phyloP scores from a whole-genome alignment of 441 rosid species.

The Brassica balearica region DNA sequence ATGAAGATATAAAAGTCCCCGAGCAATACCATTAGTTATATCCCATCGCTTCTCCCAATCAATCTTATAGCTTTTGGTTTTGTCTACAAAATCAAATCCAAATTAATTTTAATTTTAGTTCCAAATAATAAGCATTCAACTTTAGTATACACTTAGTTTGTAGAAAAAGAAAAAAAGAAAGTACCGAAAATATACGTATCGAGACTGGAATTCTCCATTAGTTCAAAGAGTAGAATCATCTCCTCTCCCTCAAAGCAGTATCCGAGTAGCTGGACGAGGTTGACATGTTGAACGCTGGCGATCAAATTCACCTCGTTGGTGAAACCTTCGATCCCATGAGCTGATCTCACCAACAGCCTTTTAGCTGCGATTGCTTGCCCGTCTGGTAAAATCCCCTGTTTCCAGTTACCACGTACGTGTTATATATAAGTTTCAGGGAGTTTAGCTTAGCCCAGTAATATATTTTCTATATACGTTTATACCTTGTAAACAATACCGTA shows the following conservation, averaged over 20 bases:
- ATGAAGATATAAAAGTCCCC: constrained; percentile 72
- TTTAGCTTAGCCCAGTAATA: background rate
- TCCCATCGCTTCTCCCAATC: constrained; percentile 58
- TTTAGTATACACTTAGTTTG: background rate
- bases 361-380: constrained; percentile 41
- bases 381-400: constrained; percentile 59
- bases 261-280: constrained; percentile 32
- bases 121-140: background rate
- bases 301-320: constrained; percentile 34
- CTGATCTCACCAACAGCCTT: constrained; percentile 28
- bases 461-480: background rate
- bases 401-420: constrained; percentile 23
- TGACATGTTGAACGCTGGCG: constrained; percentile 35
- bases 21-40: constrained; percentile 63
- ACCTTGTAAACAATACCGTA: constrained; percentile 78
- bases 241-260: constrained; percentile 33
- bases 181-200: constrained; percentile 29
- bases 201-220: constrained; percentile 36
- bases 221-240: constrained; percentile 29
- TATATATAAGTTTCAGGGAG: background rate
- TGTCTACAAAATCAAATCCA: constrained; percentile 43
- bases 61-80: constrained; percentile 44
- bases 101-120: background rate
- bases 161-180: background rate
- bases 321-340: constrained; percentile 30